These are phyloP conservation scores for Zelopaecilomyces penicillatus DNA, from an alignment of 2,329 filamentous ascomycete genomes.

Conservation along the genomic window DNA sequence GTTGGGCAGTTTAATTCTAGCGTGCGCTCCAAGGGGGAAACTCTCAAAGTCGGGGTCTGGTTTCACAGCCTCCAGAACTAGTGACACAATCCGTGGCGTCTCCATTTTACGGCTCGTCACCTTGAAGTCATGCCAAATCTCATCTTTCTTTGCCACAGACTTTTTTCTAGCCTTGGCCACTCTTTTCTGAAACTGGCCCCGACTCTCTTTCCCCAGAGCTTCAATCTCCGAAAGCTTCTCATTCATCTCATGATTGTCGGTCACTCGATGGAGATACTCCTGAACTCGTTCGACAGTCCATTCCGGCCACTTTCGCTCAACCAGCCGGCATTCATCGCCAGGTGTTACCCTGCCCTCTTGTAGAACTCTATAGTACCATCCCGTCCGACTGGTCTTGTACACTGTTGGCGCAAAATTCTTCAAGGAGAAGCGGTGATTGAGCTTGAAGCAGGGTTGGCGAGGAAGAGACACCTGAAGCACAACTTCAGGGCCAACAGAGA, in stretches of 20 bases:
- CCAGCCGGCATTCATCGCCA: constrained; percentile 48
- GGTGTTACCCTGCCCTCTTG: constrained; percentile 43
- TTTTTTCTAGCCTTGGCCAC: constrained; percentile 38
- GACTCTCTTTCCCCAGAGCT: constrained; percentile 40
- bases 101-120: constrained; percentile 42
- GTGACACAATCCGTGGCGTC: constrained; percentile 41
- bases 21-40: constrained; percentile 41
- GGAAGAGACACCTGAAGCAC: constrained; percentile 53
- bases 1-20: constrained; percentile 46
- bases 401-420: constrained; percentile 53
- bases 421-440: constrained; percentile 58
- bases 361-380: constrained; percentile 59
- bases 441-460: constrained; percentile 58
- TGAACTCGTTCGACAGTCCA: constrained; percentile 59
- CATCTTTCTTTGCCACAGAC: constrained; percentile 17
- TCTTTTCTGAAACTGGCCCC: constrained; percentile 39
- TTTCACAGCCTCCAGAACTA: constrained; percentile 41
- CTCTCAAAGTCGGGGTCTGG: constrained; percentile 27
- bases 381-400: constrained; percentile 49
- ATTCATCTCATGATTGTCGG: constrained; percentile 42
- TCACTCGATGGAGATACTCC: constrained; percentile 51
- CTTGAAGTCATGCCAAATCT: constrained; percentile 36
- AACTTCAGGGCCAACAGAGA: constrained; percentile 41
- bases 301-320: constrained; percentile 45
- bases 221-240: constrained; percentile 42